phyloP scores from a whole-genome alignment of 352 stramenopile genomes.

The Thraustotheca clavata region DNA sequence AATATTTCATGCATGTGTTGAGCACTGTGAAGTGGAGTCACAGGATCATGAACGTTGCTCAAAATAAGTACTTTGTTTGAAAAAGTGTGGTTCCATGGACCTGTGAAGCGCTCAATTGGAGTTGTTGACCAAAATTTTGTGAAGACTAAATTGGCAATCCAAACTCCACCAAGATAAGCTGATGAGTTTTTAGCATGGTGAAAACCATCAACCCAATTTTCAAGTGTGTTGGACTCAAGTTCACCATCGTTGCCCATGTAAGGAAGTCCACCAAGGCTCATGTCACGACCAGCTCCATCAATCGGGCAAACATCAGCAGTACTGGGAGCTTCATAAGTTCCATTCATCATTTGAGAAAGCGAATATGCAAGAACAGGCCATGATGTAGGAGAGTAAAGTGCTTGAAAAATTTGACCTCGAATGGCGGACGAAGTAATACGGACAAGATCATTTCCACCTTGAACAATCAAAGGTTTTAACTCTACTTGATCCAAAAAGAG shows the following conservation, averaged over 20 bases:
- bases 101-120: conserved; percentile 8
- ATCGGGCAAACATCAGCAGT: background rate
- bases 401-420: background rate
- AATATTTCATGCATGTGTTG: background rate
- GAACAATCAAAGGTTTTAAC: background rate
- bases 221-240: background rate
- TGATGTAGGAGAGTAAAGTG: background rate
- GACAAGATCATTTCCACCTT: background rate
- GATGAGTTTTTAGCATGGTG: background rate
- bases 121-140: background rate
- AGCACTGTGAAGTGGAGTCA: background rate
- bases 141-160: background rate
- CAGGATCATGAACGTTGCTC: conserved; percentile 10
- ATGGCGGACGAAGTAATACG: background rate
- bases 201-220: background rate
- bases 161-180: background rate
- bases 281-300: background rate
- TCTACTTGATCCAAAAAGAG: background rate
- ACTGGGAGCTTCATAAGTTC: background rate
- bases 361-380: background rate
- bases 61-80: background rate
- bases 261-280: background rate
- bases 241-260: conserved; percentile 10
- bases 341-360: background rate
- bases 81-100: background rate